These are phyloP conservation scores for Sicyos baderoa DNA, from an alignment of 306 rosid species.

Conservation along the genomic window DNA sequence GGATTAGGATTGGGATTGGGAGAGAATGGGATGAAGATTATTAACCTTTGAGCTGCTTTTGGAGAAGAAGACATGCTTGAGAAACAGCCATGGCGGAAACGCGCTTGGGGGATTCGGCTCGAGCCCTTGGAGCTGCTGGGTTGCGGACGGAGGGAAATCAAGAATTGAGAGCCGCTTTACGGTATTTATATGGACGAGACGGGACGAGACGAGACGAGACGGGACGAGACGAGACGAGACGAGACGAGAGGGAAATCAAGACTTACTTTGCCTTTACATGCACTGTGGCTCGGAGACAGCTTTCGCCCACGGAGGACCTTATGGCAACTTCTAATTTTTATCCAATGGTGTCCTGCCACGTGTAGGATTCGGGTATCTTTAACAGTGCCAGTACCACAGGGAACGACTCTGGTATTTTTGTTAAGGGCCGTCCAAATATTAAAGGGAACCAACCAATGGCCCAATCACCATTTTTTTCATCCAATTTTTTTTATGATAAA, in stretches of 20 bases:
- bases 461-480: too few species aligned
- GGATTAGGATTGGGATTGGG: not conserved
- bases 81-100: conserved; percentile 51
- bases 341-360: not conserved
- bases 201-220: not conserved
- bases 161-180: not conserved
- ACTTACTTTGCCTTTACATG: not conserved
- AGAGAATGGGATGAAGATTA: not conserved
- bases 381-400: not conserved
- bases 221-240: not conserved
- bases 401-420: not conserved
- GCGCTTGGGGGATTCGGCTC: conserved; percentile 13
- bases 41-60: conserved; percentile 83
- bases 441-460: too few species aligned
- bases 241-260: not conserved
- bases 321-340: not conserved
- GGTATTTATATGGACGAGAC: conserved; percentile 6
- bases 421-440: not conserved
- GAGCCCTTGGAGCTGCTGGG: conserved; percentile 23
- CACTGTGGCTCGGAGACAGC: not conserved
- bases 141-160: not conserved
- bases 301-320: not conserved
- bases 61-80: conserved; percentile 94
- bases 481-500: too few species aligned
- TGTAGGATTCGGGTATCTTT: not conserved